Percentiles rank a stretch among this genome's conserved stretches.
phyloP scores from a whole-genome alignment of 2,329 filamentous ascomycete genomes.

The Tothia fuscella region DNA sequence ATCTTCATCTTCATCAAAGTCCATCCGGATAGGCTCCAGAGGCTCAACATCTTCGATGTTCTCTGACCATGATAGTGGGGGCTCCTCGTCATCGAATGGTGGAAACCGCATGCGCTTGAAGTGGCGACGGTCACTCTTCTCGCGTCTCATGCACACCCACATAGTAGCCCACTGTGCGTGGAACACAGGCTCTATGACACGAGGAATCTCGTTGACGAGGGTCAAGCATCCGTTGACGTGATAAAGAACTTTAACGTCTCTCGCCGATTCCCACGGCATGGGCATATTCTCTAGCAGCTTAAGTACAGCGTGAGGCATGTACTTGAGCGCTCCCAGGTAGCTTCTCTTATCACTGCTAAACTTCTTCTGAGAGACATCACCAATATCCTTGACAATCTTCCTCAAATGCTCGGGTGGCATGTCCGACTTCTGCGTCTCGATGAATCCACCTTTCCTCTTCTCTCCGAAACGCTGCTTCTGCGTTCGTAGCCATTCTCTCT shows the following conservation, averaged over 20 bases:
- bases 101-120: slow-evolving; percentile 99
- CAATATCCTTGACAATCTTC: slow-evolving; percentile 97
- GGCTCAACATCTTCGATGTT: slow-evolving; percentile 98
- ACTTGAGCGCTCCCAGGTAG: slow-evolving; percentile 93
- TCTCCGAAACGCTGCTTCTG: slow-evolving; percentile 92
- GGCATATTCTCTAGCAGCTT: slow-evolving; percentile 99
- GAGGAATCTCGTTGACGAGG: slow-evolving; percentile 87
- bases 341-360: slow-evolving; percentile 98
- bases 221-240: slow-evolving; percentile 97
- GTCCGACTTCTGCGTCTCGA: slow-evolving; percentile 96
- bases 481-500: slow-evolving; percentile 91
- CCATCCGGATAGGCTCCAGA: slow-evolving; percentile 95
- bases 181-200: slow-evolving; percentile 95
- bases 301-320: slow-evolving; percentile 96
- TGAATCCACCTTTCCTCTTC: slow-evolving; percentile 91
- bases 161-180: slow-evolving; percentile 99
- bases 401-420: slow-evolving; percentile 97
- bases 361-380: slow-evolving; percentile 98
- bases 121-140: slow-evolving; percentile 88
- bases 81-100: slow-evolving; percentile 96
- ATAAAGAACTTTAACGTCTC: slow-evolving; percentile 95
- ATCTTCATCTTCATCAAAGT: slow-evolving; percentile 89
- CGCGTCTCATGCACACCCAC: slow-evolving; percentile 97
- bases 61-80: slow-evolving; percentile 93
- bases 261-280: slow-evolving; percentile 96